These are phyloP conservation scores for Emergomyces pasteurianus DNA, from an alignment of 2,329 filamentous ascomycete genomes.

Conservation along the genomic window DNA sequence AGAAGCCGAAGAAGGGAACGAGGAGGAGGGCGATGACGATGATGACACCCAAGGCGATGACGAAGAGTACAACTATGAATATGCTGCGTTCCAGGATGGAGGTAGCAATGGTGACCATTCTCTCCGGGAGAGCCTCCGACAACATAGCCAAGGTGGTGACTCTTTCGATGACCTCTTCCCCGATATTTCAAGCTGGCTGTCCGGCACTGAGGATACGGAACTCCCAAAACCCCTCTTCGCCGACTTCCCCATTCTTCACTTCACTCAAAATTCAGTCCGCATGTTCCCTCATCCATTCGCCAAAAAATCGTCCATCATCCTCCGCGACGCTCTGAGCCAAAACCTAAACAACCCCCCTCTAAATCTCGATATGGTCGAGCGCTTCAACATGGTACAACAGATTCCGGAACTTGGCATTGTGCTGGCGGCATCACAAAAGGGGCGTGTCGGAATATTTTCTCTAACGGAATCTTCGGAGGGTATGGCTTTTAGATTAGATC, in stretches of 20 bases:
- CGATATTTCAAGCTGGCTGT: neutral
- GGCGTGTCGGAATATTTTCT: conserved; percentile 43
- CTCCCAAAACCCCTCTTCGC: conserved; percentile 10
- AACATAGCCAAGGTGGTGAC: neutral
- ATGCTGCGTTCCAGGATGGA: conserved; percentile 4
- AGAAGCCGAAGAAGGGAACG: conserved; percentile 1
- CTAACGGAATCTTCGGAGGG: conserved; percentile 32
- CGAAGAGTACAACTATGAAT: conserved; percentile 9
- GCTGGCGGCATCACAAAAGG: conserved; percentile 45
- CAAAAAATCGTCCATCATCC: conserved; percentile 20
- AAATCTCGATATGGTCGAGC: conserved; percentile 27
- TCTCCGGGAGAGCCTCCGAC: neutral
- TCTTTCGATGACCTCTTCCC: neutral
- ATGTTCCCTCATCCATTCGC: conserved; percentile 25
- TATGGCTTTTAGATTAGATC: conserved; percentile 40
- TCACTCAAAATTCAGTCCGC: conserved; percentile 29
- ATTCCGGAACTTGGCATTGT: conserved; percentile 49
- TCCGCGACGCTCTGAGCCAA: conserved; percentile 19
- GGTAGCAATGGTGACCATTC: conserved; percentile 1
- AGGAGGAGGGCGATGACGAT: conserved; percentile 7
- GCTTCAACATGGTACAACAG: conserved; percentile 46
- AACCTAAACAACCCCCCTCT: conserved; percentile 16
- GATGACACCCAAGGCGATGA: conserved; percentile 4
- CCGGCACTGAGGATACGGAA: conserved; percentile 4
- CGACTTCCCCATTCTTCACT: conserved; percentile 32